A percentile compares a stretch with the other conserved stretches of the same genome.
Conservation (phyloP, 768 basidiomycete genomes). For the Boletellus sp. region DNA sequence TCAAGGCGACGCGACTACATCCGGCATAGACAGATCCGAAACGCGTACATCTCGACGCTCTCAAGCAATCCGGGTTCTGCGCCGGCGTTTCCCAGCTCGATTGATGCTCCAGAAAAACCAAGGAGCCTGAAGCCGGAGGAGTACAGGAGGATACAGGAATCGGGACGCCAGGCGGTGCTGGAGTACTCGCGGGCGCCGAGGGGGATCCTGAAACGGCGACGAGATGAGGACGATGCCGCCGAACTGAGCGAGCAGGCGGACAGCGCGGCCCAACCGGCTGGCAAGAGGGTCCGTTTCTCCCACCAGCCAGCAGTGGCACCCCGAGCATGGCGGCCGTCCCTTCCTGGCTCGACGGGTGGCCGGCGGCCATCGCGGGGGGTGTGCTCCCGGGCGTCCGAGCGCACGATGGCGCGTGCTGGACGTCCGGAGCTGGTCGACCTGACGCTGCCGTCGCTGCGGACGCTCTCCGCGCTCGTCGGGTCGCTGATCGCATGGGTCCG, state of each 20-base stretch:
- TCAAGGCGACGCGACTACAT: conserved; percentile 26
- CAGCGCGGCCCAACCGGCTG: neutral
- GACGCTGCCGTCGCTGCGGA: conserved; percentile 31
- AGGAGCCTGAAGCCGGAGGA: conserved; percentile 22
- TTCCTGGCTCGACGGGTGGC: conserved; percentile 8
- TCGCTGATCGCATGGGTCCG: conserved; percentile 31
- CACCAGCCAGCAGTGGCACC: neutral
- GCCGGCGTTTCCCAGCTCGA: conserved; percentile 12
- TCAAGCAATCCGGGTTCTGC: conserved; percentile 9
- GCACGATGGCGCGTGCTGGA: neutral
- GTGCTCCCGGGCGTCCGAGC: conserved; percentile 14
- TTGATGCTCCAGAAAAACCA: conserved; percentile 17
- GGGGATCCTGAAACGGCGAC: conserved; percentile 28
- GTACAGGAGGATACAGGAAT: conserved; percentile 22
- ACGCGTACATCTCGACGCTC: conserved; percentile 26
- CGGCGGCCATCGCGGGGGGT: conserved; percentile 19
- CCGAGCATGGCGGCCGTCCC: conserved; percentile 11
- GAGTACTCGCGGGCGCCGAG: conserved; percentile 21
- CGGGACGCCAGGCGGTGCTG: conserved; percentile 27
- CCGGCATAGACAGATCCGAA: conserved; percentile 27
- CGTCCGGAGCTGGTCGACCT: conserved; percentile 27
- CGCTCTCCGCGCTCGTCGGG: conserved; percentile 30
- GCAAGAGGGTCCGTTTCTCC: conserved; percentile 26
- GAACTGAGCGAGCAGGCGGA: conserved; percentile 3
- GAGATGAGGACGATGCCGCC: conserved; percentile 18